Percentiles rank a stretch among this genome's conserved stretches.
These are phyloP conservation scores for Lepraria neglecta DNA, from an alignment of 495 filamentous ascomycete genomes.

Conservation along the genomic window DNA sequence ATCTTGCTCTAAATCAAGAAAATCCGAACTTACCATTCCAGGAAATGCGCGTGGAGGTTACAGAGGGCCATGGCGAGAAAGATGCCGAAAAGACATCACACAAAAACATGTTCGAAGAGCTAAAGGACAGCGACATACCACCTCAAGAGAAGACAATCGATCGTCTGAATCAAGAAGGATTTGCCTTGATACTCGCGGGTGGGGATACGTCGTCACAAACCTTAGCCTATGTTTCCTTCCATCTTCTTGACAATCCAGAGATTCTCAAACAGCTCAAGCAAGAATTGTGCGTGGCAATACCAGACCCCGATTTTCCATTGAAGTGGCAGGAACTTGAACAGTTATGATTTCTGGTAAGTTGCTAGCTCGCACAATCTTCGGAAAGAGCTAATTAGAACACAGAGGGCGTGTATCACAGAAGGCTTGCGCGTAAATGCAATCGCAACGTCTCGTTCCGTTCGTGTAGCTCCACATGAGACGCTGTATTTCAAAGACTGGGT, in stretches of 20 bases:
- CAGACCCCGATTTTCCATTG: slow-evolving; percentile 27
- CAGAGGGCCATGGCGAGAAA: not conserved
- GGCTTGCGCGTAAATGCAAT: slow-evolving; percentile 23
- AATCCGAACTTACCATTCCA: not conserved
- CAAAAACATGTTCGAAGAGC: slow-evolving; percentile 23
- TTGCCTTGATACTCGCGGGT: slow-evolving; percentile 42
- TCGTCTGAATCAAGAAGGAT: slow-evolving; percentile 41
- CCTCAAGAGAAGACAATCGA: slow-evolving; percentile 22
- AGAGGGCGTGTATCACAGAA: slow-evolving; percentile 21
- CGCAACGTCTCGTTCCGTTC: slow-evolving; percentile 38
- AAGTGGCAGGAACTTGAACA: slow-evolving; percentile 42
- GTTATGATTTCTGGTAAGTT: slow-evolving; percentile 35
- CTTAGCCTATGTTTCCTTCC: slow-evolving; percentile 35
- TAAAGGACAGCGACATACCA: slow-evolving; percentile 25
- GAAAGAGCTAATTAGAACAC: not conserved
- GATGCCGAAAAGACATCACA: slow-evolving; percentile 2
- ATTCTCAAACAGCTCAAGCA: slow-evolving; percentile 29
- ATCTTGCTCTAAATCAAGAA: slow-evolving; percentile 2
- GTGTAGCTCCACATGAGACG: slow-evolving; percentile 37
- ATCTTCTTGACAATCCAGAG: slow-evolving; percentile 37
- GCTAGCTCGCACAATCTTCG: too few relatives aligned
- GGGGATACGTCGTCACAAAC: slow-evolving; percentile 42
- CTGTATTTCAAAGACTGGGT: slow-evolving; percentile 39
- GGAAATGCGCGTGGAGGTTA: not conserved
- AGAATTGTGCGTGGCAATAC: slow-evolving; percentile 34